These are phyloP conservation scores for Diplogelasinospora grovesii DNA, from an alignment of 495 filamentous ascomycete species.

Conservation along the genomic window DNA sequence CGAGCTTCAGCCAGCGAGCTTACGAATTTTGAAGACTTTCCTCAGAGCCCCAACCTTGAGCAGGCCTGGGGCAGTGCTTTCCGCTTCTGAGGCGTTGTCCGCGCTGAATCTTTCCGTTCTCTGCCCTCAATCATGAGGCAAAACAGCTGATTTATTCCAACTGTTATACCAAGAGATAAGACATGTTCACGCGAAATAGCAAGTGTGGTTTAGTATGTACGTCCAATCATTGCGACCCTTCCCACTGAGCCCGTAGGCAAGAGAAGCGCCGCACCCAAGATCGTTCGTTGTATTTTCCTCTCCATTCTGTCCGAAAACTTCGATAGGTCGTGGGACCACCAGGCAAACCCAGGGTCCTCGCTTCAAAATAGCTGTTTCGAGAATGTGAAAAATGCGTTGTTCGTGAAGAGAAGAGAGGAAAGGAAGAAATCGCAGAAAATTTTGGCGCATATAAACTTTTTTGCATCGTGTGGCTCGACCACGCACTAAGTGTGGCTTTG, in stretches of 20 bases:
- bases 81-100: no score
- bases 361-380: constrained; percentile 38
- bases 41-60: no score
- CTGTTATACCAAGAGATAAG: no score
- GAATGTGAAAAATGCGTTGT: constrained; percentile 50
- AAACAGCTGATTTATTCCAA: no score
- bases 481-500: constrained; percentile 2
- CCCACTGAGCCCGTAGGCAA: constrained; percentile 31
- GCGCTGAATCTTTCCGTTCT: no score
- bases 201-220: constrained; percentile 42
- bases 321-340: constrained; percentile 41
- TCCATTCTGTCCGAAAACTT: constrained; percentile 47
- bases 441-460: neutral
- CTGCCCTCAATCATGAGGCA: no score
- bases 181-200: no score
- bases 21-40: no score
- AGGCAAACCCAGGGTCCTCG: constrained; percentile 32
- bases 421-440: constrained; percentile 21
- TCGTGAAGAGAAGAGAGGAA: constrained; percentile 37
- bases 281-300: constrained; percentile 41
- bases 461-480: neutral
- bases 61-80: no score
- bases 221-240: constrained; percentile 51
- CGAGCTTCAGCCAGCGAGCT: no score
- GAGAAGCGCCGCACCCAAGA: constrained; percentile 54